These are phyloP conservation scores for Kuraishia piskuri DNA, from an alignment of 805 yeast species.

Conservation along the genomic window DNA sequence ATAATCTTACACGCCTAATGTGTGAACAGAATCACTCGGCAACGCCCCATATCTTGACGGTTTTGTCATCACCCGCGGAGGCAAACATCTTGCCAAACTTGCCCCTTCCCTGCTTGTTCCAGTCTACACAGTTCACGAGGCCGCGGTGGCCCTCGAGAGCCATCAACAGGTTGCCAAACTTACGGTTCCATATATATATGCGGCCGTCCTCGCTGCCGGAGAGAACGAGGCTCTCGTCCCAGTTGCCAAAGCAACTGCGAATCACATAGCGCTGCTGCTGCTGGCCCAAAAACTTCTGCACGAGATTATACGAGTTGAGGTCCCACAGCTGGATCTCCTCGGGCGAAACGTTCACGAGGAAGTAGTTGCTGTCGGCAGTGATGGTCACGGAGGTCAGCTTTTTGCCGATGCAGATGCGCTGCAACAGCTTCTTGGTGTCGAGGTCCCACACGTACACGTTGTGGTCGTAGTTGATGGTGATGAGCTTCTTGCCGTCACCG, in stretches of 20 bases:
- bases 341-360: constrained; percentile 58
- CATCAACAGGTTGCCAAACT: constrained; percentile 57
- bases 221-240: constrained; percentile 58
- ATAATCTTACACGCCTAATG: no score
- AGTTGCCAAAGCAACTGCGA: constrained; percentile 70
- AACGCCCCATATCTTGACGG: constrained; percentile 5
- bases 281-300: constrained; percentile 64
- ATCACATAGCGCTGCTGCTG: constrained; percentile 62
- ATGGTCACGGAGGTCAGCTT: constrained; percentile 57
- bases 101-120: constrained; percentile 35
- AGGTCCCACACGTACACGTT: constrained; percentile 53
- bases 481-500: constrained; percentile 50
- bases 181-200: constrained; percentile 70
- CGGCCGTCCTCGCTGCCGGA: constrained; percentile 81
- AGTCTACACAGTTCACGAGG: constrained; percentile 70
- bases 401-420: constrained; percentile 38
- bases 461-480: constrained; percentile 58
- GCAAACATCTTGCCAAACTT: constrained; percentile 3
- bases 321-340: constrained; percentile 84
- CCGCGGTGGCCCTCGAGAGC: constrained; percentile 55
- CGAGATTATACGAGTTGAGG: constrained; percentile 44
- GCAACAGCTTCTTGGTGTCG: constrained; percentile 26
- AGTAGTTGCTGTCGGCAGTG: constrained; percentile 42
- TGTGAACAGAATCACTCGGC: neutral
- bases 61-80: constrained; percentile 5